A percentile compares a stretch with the other conserved stretches of the same genome.
These are phyloP conservation scores for Malassezia obtusa DNA, from an alignment of 1,284 basidiomycete species.

Conservation along the genomic window DNA sequence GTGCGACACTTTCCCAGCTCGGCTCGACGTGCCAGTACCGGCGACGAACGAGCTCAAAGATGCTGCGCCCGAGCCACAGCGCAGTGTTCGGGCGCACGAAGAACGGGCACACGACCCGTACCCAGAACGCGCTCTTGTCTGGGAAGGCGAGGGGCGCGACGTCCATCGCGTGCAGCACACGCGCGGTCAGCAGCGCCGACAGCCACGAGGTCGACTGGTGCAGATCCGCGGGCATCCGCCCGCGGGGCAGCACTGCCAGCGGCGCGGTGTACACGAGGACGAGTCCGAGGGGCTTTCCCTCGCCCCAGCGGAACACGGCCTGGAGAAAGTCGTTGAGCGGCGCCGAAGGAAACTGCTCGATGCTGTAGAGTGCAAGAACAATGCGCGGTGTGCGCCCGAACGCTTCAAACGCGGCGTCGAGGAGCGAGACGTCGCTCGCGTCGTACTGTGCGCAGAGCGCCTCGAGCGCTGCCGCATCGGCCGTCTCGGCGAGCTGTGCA, in stretches of 20 bases:
- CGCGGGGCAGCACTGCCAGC: constrained; percentile 2
- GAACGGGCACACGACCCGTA: constrained; percentile 22
- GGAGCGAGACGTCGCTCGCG: neutral
- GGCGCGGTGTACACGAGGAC: constrained; percentile 6
- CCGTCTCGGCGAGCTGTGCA: neutral
- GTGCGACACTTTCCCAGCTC: constrained; percentile 23
- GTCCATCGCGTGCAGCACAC: constrained; percentile 11
- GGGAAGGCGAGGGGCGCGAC: constrained; percentile 23
- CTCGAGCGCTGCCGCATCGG: neutral
- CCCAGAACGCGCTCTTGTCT: constrained; percentile 29
- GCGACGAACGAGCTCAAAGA: constrained; percentile 27
- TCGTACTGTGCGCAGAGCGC: neutral
- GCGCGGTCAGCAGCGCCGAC: neutral
- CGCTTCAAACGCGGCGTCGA: neutral
- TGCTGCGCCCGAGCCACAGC: constrained; percentile 24
- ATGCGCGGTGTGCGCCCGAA: neutral
- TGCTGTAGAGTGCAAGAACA: neutral
- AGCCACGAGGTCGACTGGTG: constrained; percentile 3
- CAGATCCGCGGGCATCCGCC: neutral
- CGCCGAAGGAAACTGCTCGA: constrained; percentile 5
- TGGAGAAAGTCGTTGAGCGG: constrained; percentile 10
- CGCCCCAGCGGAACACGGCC: neutral
- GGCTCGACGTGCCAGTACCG: constrained; percentile 32
- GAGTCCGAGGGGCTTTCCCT: neutral
- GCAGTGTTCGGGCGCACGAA: constrained; percentile 18